Evolutionary conservation across 176 grass and related monocot species (phyloP).

Genomic region (Poa pratensis): DNA sequence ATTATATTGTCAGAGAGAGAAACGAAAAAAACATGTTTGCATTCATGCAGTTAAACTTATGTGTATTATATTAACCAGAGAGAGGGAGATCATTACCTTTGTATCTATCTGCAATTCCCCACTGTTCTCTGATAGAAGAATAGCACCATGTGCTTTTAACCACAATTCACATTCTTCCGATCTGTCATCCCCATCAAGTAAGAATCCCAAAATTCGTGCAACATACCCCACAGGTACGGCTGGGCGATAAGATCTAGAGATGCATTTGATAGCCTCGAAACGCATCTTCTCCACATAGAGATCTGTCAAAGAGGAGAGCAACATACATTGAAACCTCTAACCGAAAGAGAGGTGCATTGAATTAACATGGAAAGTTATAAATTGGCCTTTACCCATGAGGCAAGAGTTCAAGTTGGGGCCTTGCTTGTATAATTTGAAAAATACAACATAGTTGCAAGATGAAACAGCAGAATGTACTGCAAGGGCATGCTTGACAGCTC

Average conservation of each 20-base stretch:
- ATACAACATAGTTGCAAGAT: conserved; percentile 91
- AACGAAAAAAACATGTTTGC: background rate
- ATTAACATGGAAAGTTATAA: conserved; percentile 21
- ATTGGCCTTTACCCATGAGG: conserved; percentile 80
- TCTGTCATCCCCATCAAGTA: conserved; percentile 45
- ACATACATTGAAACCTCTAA: conserved; percentile 33
- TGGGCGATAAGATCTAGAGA: conserved; percentile 84
- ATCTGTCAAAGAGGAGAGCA: conserved; percentile 59
- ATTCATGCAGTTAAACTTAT: background rate
- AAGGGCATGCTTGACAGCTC: conserved; percentile 89
- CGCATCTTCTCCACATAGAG: conserved; percentile 84
- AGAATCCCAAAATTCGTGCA: conserved; percentile 76
- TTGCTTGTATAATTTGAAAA: conserved; percentile 87
- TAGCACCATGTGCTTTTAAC: conserved; percentile 88
- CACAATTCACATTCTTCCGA: conserved; percentile 80
- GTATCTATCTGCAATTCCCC: conserved; percentile 79
- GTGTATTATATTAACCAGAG: background rate
- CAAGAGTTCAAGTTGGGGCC: conserved; percentile 87
- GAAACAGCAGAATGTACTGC: conserved; percentile 81
- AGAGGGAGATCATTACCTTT: conserved; percentile 63
- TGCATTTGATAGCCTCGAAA: conserved; percentile 89
- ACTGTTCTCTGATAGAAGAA: conserved; percentile 61
- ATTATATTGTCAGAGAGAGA: background rate
- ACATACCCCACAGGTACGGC: conserved; percentile 70
- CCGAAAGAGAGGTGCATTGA: conserved; percentile 28